Evolutionary conservation across 495 filamentous ascomycete species (phyloP), one percentile per base, ranked within the genome.

Genomic region (Aspergillus coremiiformis): DNA sequence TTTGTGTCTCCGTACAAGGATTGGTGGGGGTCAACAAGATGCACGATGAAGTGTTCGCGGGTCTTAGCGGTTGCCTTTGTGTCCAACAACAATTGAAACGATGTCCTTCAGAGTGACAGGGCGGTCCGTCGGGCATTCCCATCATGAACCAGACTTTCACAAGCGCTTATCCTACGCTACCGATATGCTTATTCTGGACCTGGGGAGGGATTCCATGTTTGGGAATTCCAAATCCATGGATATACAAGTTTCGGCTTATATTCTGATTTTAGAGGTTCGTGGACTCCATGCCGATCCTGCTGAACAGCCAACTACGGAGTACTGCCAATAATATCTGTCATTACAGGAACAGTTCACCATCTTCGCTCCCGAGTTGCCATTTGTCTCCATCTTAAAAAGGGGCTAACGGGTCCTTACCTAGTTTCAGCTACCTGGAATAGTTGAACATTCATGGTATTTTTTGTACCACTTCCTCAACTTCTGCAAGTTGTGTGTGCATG

Each of bases 131-230:
- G 44, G 45, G 24, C 43, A 54, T 63, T 52, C 47, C 57, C 57
- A 60, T 55, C 33, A 30, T 52, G 61, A 58, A 63, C 61, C 61
- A 57, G 47, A 63, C 49, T 63, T 57, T 58, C 41, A 33, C 23
- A 32, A 26, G 53, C 57, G 56, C 56, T 58, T 63, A 58, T 49
- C 53, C 55, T 55, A 60, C 60, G 61, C 57, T 63, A 60, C 57
- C 35, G 47, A 60, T 63, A 63, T 63, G 61, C 61, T 63, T 63
- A 63, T 63, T 60, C 56, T 35, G 44, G 48, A 37, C 47, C 51
- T 58, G 47, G 52, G 49, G 51, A 48, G 47, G 32, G 24, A 43
- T 54, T 55, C 52, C 49, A 39, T 51, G 39, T 35, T 19, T 44
- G 39, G 23, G 29, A 45, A 44, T 35, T 23, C 53, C 42, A 37